Evolutionary conservation across 352 stramenopile species (phyloP).

Genomic region (Hyaloperonospora brassicae): DNA sequence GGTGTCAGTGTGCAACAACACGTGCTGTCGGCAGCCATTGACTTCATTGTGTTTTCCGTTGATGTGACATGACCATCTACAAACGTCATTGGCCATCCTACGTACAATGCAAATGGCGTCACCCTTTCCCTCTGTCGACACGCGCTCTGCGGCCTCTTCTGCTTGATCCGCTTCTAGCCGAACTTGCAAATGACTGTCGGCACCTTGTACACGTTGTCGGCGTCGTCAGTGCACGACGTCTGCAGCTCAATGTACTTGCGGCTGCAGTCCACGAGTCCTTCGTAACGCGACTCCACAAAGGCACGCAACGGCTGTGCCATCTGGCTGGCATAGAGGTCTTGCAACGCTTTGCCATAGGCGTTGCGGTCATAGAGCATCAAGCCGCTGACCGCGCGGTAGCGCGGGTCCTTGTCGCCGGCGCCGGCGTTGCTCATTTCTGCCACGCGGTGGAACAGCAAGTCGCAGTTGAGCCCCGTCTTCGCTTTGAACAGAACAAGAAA

Average conservation of each 20-base stretch:
- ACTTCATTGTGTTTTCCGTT: no score
- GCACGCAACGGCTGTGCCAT: slow-evolving; percentile 41
- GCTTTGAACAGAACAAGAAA: slow-evolving; percentile 64
- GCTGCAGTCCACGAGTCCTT: slow-evolving; percentile 73
- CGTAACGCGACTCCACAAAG: slow-evolving; percentile 73
- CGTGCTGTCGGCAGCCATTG: no score
- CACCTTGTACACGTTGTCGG: slow-evolving; percentile 75
- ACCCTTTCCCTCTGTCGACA: slow-evolving; percentile 3
- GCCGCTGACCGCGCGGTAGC: slow-evolving; percentile 59
- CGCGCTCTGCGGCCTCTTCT: slow-evolving; percentile 3
- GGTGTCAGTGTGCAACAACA: no score
- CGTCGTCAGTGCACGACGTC: slow-evolving; percentile 78
- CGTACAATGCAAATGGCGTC: background rate
- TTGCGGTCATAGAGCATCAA: slow-evolving; percentile 85
- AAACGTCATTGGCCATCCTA: no score
- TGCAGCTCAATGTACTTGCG: slow-evolving; percentile 81
- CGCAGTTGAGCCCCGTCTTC: slow-evolving; percentile 67
- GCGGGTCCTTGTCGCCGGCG: slow-evolving; percentile 51
- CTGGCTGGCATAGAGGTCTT: slow-evolving; percentile 64
- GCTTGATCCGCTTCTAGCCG: slow-evolving; percentile 23
- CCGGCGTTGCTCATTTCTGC: slow-evolving; percentile 59
- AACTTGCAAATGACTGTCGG: slow-evolving; percentile 85
- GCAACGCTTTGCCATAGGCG: slow-evolving; percentile 59
- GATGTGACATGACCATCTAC: no score
- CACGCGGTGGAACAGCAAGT: slow-evolving; percentile 72